Evolutionary conservation across 106 monocot genomes (phyloP), one percentile per base, ranked within the genome.

Genomic region (Acanthochlamys bracteata): DNA sequence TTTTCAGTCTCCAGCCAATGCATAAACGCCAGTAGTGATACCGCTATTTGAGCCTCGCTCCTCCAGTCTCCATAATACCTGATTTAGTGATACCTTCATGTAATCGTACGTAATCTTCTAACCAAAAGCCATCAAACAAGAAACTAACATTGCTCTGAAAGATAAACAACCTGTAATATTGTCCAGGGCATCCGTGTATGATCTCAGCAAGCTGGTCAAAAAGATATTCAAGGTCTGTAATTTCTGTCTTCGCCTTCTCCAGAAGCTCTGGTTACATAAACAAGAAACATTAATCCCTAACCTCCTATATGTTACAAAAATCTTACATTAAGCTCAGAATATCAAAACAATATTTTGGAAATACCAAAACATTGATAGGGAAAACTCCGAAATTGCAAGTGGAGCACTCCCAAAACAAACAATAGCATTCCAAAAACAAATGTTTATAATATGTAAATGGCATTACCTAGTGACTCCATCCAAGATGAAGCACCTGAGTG

Each of bases 21-120:
- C 65, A 88, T 67, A 55, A 98, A 91, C 7, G 78, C 83, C 61
- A 91, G 43, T 45, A 98, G 59, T 26, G 96, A 98, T 16, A 98
- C 76, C 24, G 73, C 80, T 0, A 73, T 76, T 76, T 91, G 91
- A 0, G 85, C 80, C 80, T 88, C 96, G 43, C 74, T 88, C 68
- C 74, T 88, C 91, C 91, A 98, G 65, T 88, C 96, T 14, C 84
- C 88, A 70, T 91, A 82, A 62, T 83, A 98, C 85, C 90, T 91
- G 39, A 59, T 33, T 33, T 33, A 33, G 33, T 33, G 33, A 33
- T 33, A 33, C 33, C 33, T 6, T 33, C 33, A 33, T 33, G 33
- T 33, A 33, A 33, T 33, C 10, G n/a, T 6, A 60, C 49, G 53
- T 47, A 21, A 54, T 20, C 0, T 52, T 65, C 25, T 19, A 19